Conservation (phyloP, 2,329 filamentous ascomycete genomes). For the Didymella glomerata region DNA sequence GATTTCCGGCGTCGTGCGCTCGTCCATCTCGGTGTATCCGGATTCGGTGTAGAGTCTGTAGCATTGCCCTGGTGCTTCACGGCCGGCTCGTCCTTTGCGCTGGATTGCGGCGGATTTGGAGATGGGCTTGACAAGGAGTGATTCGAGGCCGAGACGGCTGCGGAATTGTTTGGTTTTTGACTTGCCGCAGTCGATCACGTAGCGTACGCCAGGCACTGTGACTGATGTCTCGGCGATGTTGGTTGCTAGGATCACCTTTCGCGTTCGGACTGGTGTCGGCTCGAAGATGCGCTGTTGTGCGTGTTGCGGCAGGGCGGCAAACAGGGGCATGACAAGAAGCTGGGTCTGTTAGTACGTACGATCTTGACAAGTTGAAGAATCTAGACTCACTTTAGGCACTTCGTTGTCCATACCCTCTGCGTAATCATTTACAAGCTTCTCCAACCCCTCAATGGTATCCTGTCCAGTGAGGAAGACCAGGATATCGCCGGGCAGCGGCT, state of each 20-base stretch:
- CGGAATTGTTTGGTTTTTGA: slow-evolving; percentile 94
- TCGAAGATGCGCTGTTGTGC: slow-evolving; percentile 88
- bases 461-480: slow-evolving; percentile 92
- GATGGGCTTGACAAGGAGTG: slow-evolving; percentile 86
- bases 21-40: slow-evolving; percentile 73
- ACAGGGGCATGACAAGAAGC: slow-evolving; percentile 77
- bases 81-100: slow-evolving; percentile 87
- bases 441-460: slow-evolving; percentile 86
- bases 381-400: slow-evolving; percentile 68
- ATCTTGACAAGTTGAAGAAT: not conserved
- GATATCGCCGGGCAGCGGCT: slow-evolving; percentile 92
- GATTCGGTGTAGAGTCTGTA: slow-evolving; percentile 87
- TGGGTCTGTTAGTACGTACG: slow-evolving; percentile 37
- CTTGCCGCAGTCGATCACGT: slow-evolving; percentile 92
- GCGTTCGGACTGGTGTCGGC: slow-evolving; percentile 74
- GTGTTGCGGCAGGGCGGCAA: slow-evolving; percentile 86
- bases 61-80: slow-evolving; percentile 90
- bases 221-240: slow-evolving; percentile 99
- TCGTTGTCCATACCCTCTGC: slow-evolving; percentile 74
- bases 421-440: slow-evolving; percentile 82
- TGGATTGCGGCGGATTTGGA: slow-evolving; percentile 94
- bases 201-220: slow-evolving; percentile 90
- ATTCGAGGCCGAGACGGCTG: slow-evolving; percentile 84
- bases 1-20: slow-evolving; percentile 86
- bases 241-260: slow-evolving; percentile 90